Percentiles rank a stretch among this genome's conserved stretches.
phyloP scores from a whole-genome alignment of 495 filamentous ascomycete genomes.

The Lepidopterella palustris region DNA sequence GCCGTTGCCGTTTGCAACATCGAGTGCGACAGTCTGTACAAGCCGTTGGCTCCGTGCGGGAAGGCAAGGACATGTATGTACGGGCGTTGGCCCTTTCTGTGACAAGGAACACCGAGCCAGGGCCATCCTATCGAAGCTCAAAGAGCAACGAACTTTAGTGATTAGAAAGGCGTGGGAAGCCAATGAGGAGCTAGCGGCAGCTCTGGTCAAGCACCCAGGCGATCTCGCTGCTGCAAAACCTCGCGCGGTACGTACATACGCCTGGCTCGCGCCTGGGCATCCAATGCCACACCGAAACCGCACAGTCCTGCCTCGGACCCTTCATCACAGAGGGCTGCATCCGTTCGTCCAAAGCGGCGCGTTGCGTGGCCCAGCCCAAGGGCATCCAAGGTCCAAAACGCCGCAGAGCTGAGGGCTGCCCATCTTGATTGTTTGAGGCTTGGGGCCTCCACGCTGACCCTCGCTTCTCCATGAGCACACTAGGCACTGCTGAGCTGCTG shows the following conservation, averaged over 20 bases:
- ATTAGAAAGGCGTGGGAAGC: conserved; percentile 9
- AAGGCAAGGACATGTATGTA: conserved; percentile 16
- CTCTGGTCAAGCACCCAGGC: background rate
- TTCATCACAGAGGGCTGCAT: background rate
- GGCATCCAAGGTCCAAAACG: background rate
- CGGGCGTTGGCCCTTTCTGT: conserved; percentile 7
- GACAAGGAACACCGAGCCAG: conserved; percentile 19
- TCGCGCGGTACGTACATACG: background rate
- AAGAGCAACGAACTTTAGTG: background rate
- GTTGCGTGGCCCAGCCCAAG: background rate
- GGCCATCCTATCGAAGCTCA: conserved; percentile 8
- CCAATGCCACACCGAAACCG: too few relatives aligned
- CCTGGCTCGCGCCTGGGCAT: too few relatives aligned
- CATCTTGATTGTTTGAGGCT: too few relatives aligned
- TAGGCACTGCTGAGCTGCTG: too few relatives aligned
- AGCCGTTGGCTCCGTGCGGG: conserved; percentile 27
- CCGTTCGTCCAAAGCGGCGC: background rate
- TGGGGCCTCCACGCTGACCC: background rate
- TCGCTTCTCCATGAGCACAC: background rate
- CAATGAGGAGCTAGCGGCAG: conserved; percentile 10
- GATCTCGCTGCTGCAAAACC: background rate
- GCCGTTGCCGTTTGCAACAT: conserved; percentile 32
- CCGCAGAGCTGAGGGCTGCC: too few relatives aligned
- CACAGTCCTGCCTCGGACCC: background rate
- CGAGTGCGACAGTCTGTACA: conserved; percentile 26